These are phyloP conservation scores for Suaeda aralocaspica DNA, from an alignment of 148 eudicot species.

Conservation along the genomic window DNA sequence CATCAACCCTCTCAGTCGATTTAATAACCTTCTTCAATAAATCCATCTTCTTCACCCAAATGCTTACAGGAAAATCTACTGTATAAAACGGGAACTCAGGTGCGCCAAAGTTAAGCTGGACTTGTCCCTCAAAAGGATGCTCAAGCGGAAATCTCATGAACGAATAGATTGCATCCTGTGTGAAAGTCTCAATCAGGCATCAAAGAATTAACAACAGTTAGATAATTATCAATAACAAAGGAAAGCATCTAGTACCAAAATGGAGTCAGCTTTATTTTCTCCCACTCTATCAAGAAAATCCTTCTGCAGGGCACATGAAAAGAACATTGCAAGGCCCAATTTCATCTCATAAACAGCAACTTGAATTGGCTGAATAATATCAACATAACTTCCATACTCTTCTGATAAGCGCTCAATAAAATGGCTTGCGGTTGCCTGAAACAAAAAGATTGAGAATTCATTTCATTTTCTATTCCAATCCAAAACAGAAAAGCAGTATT, in stretches of 20 bases:
- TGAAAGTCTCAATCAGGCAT: slow-evolving; percentile 3
- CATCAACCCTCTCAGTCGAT: slow-evolving; percentile 24
- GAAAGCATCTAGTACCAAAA: slow-evolving; percentile 42
- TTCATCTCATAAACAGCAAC: slow-evolving; percentile 92
- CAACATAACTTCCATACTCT: slow-evolving; percentile 58
- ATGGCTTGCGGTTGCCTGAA: slow-evolving; percentile 63
- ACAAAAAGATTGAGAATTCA: slow-evolving; percentile 12
- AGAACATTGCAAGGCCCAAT: slow-evolving; percentile 65
- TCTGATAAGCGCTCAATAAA: slow-evolving; percentile 68
- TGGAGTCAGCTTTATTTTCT: slow-evolving; percentile 35
- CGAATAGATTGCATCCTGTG: slow-evolving; percentile 60
- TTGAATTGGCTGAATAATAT: slow-evolving; percentile 81
- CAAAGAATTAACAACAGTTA: neutral
- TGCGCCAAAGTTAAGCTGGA: slow-evolving; percentile 30
- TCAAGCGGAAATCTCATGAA: slow-evolving; percentile 81
- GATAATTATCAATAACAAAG: neutral
- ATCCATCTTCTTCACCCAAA: slow-evolving; percentile 39
- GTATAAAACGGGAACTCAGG: slow-evolving; percentile 37
- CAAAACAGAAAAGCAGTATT: neutral
- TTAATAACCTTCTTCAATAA: slow-evolving; percentile 52
- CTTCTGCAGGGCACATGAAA: slow-evolving; percentile 46
- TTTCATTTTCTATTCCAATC: neutral
- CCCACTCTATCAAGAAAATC: slow-evolving; percentile 39
- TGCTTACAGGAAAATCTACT: slow-evolving; percentile 34
- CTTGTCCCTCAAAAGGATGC: slow-evolving; percentile 37